These are phyloP conservation scores for Trichoderma asperellum DNA, from an alignment of 2,329 filamentous ascomycete genomes.

Conservation along the genomic window DNA sequence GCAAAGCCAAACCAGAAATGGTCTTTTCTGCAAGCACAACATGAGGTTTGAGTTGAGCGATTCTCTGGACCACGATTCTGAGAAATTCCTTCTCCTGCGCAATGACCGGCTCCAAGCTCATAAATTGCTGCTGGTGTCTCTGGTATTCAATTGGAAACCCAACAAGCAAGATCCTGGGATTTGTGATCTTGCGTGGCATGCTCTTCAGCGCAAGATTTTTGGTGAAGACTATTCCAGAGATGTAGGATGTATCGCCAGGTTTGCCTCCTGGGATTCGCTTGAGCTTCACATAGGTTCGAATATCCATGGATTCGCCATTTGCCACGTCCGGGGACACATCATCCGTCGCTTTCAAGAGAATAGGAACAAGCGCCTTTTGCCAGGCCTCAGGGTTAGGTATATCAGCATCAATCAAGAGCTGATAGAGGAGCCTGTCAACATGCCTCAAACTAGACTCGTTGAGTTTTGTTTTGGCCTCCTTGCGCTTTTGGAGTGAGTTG, in stretches of 20 bases:
- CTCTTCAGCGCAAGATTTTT: constrained; percentile 96
- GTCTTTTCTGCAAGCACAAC: constrained; percentile 90
- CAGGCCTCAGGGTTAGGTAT: constrained; percentile 76
- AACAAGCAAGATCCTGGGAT: constrained; percentile 87
- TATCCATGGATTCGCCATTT: constrained; percentile 91
- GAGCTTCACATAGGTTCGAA: constrained; percentile 94
- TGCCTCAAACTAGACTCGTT: constrained; percentile 88
- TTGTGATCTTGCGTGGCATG: constrained; percentile 84
- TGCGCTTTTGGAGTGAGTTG: constrained; percentile 77
- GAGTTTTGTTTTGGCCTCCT: constrained; percentile 76
- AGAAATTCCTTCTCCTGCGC: constrained; percentile 95
- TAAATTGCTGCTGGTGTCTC: constrained; percentile 80
- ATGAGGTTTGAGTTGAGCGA: constrained; percentile 81
- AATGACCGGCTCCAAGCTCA: constrained; percentile 96
- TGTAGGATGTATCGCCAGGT: constrained; percentile 91
- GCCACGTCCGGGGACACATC: constrained; percentile 94
- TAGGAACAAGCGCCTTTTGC: constrained; percentile 89
- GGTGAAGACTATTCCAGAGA: constrained; percentile 94
- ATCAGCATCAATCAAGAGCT: constrained; percentile 76
- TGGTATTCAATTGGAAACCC: constrained; percentile 97
- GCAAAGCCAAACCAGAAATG: constrained; percentile 86
- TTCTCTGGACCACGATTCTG: constrained; percentile 87
- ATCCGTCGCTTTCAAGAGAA: constrained; percentile 86
- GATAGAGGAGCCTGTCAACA: constrained; percentile 80
- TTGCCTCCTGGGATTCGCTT: constrained; percentile 93